Evolutionary conservation across 371 early-diverging fungal species (phyloP), one percentile per base, ranked within the genome.

Genomic region (Lichtheimia hyalospora): DNA sequence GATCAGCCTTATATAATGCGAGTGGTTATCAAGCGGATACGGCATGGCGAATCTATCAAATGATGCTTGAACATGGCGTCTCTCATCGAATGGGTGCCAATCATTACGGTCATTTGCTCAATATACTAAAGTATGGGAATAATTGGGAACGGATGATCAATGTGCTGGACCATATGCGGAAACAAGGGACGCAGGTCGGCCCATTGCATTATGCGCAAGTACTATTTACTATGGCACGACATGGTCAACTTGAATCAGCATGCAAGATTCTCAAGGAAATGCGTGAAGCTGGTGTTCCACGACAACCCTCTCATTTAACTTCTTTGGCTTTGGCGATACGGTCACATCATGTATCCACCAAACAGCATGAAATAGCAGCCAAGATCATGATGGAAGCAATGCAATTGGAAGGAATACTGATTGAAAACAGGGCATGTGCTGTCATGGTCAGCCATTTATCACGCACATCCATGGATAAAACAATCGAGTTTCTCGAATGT

Each of bases 31-130:
- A 66, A 40, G 21, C 58, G 1, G 58, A 59, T 8, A 49, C 62
- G 21, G 70, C 76, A 25, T 79, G 76, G 76, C 44, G 58, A 43
- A 70, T 79, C 23, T 79, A 70, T 41, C 43, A 70, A 25, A 54
- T 46, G n/a, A 75, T 79, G 71, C 42, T 64, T 12, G 48, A 69
- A 28, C 58, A 57, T 16, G 27, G 58, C 0, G 71, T 76, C 7
- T 61, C 69, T 7, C 49, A 55, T 18, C 49, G 60, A 18, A 61
- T 79, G 34, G 58, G 66, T n/a, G 41, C 60, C 13, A 75, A 74
- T 27, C 62, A 79, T 44, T 79, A 76, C 57, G 72, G 73, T 12
- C 63, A 66, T 41, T 55, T 79, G 40, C 52, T 79, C n/a, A 61
- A 69, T 20, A 67, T 68, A 1, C 39, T 79, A 48, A 79, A 74